Percentiles rank a stretch among this genome's conserved stretches.
phyloP scores from a whole-genome alignment of 345 rosid species.

The Jatropha curcas region DNA sequence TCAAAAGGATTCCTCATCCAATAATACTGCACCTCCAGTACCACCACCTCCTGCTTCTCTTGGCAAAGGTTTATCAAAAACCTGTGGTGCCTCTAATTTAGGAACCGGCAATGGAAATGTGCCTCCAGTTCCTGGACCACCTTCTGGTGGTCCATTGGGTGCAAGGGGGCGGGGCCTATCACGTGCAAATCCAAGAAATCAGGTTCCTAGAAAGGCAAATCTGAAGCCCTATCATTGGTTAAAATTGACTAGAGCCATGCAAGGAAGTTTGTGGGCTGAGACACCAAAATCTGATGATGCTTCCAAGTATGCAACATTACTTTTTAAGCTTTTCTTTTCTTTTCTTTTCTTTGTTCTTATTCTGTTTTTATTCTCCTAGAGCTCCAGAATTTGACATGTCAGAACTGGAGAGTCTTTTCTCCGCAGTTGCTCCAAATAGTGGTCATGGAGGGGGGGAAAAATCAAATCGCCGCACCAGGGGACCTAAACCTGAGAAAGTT shows the following conservation, averaged over 20 bases:
- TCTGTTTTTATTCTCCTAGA: constrained; percentile 40
- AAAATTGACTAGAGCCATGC: constrained; percentile 81
- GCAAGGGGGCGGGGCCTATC: constrained; percentile 52
- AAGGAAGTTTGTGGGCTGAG: constrained; percentile 91
- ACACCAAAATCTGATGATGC: constrained; percentile 73
- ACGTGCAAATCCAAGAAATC: constrained; percentile 45
- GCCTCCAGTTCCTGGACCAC: constrained; percentile 75
- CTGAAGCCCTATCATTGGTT: constrained; percentile 89
- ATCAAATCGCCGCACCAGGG: constrained; percentile 46
- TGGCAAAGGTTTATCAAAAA: constrained; percentile 33
- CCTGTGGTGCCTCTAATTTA: constrained; percentile 19
- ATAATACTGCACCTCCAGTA: constrained; percentile 40
- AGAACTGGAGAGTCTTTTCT: constrained; percentile 82
- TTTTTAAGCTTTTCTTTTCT: background rate
- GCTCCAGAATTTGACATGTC: constrained; percentile 76
- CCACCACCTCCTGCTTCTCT: constrained; percentile 67
- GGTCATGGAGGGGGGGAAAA: constrained; percentile 46
- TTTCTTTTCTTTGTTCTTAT: constrained; percentile 14
- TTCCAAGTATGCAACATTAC: constrained; percentile 45
- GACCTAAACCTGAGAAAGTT: constrained; percentile 65
- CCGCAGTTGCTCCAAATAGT: constrained; percentile 54
- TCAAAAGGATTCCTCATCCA: constrained; percentile 19
- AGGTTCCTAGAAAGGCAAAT: constrained; percentile 54
- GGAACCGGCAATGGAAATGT: constrained; percentile 43
- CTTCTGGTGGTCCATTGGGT: constrained; percentile 37